Evolutionary conservation across 345 rosid species (phyloP).

Genomic region (Moricandia arvensis): DNA sequence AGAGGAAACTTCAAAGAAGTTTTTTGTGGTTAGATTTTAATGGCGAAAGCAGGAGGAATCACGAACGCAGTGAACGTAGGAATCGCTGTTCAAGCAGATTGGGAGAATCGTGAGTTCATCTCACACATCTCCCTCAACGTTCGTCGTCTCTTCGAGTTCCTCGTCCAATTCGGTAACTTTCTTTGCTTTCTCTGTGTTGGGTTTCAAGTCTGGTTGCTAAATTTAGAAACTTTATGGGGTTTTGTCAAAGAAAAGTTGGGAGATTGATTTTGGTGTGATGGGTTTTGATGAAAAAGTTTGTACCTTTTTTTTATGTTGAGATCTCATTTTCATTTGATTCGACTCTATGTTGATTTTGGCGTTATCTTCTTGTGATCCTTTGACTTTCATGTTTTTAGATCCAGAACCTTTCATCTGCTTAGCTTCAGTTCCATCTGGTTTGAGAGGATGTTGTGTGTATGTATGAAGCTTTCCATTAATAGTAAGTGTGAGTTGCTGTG

Average conservation of each 20-base stretch:
- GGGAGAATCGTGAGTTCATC: conserved; percentile 98
- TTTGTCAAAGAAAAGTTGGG: background rate
- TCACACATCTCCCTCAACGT: conserved; percentile 97
- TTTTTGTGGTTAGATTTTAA: conserved; percentile 8
- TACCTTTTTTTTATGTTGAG: background rate
- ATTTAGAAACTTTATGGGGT: conserved; percentile 25
- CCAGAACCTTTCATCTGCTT: background rate
- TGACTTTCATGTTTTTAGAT: conserved; percentile 8
- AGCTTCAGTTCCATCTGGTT: background rate
- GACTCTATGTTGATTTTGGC: background rate
- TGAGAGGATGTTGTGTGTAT: conserved; percentile 2
- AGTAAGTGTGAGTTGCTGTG: background rate
- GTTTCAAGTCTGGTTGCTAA: conserved; percentile 13
- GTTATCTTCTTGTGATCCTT: conserved; percentile 11
- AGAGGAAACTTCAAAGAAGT: too few relatives aligned
- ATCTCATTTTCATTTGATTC: conserved; percentile 3
- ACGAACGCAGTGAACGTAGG: conserved; percentile 99
- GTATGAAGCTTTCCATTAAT: background rate
- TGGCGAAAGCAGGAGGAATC: conserved; percentile 98
- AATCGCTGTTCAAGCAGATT: conserved; percentile 98
- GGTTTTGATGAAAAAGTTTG: background rate
- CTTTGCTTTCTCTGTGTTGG: conserved; percentile 10
- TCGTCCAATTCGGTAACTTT: conserved; percentile 78
- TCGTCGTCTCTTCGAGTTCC: conserved; percentile 98
- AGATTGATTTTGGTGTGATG: conserved; percentile 3